A percentile compares a stretch with the other conserved stretches of the same genome.
phyloP scores from a whole-genome alignment of 2,329 filamentous ascomycete genomes.

The Capronia coronata region DNA sequence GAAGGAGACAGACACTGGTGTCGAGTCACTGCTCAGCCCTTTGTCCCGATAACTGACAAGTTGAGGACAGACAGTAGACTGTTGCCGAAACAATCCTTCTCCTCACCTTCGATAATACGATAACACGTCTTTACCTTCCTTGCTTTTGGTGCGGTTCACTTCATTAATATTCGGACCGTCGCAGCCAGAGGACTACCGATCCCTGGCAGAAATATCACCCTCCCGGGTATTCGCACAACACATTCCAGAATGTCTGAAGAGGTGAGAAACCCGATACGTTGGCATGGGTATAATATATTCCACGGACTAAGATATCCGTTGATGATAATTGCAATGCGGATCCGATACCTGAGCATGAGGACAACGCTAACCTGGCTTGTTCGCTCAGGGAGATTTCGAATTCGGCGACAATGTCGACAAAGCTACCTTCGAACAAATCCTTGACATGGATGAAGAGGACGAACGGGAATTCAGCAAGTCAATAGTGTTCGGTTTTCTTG shows the following conservation, averaged over 20 bases:
- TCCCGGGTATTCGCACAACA: background rate
- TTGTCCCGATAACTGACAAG: slow-evolving; percentile 11
- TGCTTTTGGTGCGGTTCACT: too few species aligned
- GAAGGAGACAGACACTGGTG: background rate
- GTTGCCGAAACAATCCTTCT: background rate
- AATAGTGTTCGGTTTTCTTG: slow-evolving; percentile 88
- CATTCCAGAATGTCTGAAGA: slow-evolving; percentile 15
- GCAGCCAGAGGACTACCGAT: too few species aligned
- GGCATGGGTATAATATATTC: too few species aligned
- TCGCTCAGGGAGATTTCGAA: slow-evolving; percentile 40
- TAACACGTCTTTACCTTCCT: background rate
- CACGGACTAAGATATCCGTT: too few species aligned
- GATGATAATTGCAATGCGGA: too few species aligned
- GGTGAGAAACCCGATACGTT: slow-evolving; percentile 9
- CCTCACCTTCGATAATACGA: background rate
- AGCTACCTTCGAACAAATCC: slow-evolving; percentile 82
- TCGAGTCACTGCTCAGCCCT: background rate
- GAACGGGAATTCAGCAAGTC: slow-evolving; percentile 81
- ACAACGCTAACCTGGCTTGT: background rate
- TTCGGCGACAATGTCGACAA: slow-evolving; percentile 72
- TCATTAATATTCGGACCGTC: too few species aligned
- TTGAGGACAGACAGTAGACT: slow-evolving; percentile 5
- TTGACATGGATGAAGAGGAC: slow-evolving; percentile 93
- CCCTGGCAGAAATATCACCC: too few species aligned
- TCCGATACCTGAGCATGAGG: too few species aligned